Evolutionary conservation across 1,139 yeast species (phyloP).

Genomic region (Kodamaea fungicola): DNA sequence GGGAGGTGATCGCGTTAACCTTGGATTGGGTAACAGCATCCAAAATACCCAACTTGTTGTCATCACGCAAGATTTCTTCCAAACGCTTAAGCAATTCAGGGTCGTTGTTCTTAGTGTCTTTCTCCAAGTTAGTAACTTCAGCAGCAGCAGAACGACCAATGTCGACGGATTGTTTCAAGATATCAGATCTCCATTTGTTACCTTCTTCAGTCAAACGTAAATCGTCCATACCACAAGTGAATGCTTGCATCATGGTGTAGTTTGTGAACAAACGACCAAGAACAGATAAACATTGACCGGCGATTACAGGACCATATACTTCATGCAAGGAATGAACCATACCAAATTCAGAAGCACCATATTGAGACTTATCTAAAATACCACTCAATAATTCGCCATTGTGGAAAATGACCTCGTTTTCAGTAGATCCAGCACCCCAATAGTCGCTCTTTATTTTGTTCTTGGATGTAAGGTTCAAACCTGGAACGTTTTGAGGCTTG

Average conservation of each 20-base stretch:
- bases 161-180: constrained; percentile 71
- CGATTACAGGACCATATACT: constrained; percentile 86
- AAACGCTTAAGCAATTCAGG: constrained; percentile 82
- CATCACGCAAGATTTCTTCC: constrained; percentile 94
- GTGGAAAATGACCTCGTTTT: constrained; percentile 80
- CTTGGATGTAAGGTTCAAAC: constrained; percentile 75
- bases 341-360: constrained; percentile 98
- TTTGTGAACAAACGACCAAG: constrained; percentile 93
- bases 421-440: constrained; percentile 84
- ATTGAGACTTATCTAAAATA: constrained; percentile 94
- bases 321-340: constrained; percentile 95
- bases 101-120: constrained; percentile 46
- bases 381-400: constrained; percentile 90
- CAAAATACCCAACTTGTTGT: constrained; percentile 82
- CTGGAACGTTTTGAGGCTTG: constrained; percentile 84
- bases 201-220: constrained; percentile 89
- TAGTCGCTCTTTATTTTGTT: constrained; percentile 93
- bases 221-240: constrained; percentile 99
- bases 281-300: constrained; percentile 86
- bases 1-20: constrained; percentile 87
- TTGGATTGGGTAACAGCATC: constrained; percentile 96
- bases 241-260: constrained; percentile 87
- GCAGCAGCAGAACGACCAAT: constrained; percentile 90
- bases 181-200: constrained; percentile 81
- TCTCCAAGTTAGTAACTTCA: constrained; percentile 84